Evolutionary conservation across 2,329 filamentous ascomycete genomes (phyloP), one percentile per base, ranked within the genome.

Genomic region (Trichocomaceae sp.): DNA sequence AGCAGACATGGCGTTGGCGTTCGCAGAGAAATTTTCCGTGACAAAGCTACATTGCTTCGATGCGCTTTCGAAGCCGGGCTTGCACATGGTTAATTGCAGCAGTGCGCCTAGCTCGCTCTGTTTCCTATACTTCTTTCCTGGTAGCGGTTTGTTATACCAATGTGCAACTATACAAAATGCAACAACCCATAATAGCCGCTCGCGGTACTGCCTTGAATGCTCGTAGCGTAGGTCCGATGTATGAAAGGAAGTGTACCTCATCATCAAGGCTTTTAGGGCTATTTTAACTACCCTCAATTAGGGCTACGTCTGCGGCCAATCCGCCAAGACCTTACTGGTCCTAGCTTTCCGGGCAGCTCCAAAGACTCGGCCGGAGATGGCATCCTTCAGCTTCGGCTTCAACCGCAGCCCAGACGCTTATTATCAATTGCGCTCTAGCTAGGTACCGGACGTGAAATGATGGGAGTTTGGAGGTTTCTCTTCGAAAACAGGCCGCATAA

Each of bases 381-480:
- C n/a, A n/a, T n/a, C n/a, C 26, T 29, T 29, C 26, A 8, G 3
- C 26, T 29, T 37, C 50, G 23, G 22, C 19, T 20, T 35, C 26
- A 29, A 3, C 26, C 10, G 7, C 26, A 29, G 26, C 10, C 26
- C 26, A 9, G 26, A 29, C 4, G 4, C 26, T 6, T 29, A 29
- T 29, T 29, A 8, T 29, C 26, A 29, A 29, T 29, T 29, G 26
- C 5, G 7, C 26, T 8, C 26, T 29, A 29, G 26, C 26, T 29
- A 29, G 4, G 26, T 9, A 2, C 8, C 26, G 7, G 10, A 5
- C 26, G 26, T 29, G 26, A 29, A 50, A 62, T 26, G 1, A 75
- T 75, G 72, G 71, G 69, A 7, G 60, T 66, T 54, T 75, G 72
- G 72, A 62, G 59, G 19, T 62, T 65, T 54, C 52, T 75, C 10